A percentile compares a stretch with the other conserved stretches of the same genome.
Conservation (phyloP, 2,329 filamentous ascomycete species). For the Bipolaris zeicola region DNA sequence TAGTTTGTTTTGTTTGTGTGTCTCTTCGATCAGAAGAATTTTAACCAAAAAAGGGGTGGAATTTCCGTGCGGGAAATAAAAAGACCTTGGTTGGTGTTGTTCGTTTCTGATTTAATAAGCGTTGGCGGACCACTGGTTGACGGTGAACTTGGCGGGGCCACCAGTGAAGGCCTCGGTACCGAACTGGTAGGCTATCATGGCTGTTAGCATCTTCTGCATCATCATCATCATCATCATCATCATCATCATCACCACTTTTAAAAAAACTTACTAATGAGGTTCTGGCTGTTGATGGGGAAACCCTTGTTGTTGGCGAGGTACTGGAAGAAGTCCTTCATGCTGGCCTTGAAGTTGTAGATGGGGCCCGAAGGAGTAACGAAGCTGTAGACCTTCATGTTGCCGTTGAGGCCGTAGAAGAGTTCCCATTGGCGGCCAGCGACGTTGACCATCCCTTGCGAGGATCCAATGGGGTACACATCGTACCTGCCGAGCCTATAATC, state of each 20-base stretch:
- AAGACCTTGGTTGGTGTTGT: too few species aligned
- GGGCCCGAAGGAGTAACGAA: constrained; percentile 53
- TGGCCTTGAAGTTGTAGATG: constrained; percentile 59
- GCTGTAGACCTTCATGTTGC: constrained; percentile 64
- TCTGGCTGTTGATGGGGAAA: constrained; percentile 37
- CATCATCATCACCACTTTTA: not conserved
- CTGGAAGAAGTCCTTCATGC: constrained; percentile 62
- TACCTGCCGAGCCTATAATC: constrained; percentile 23
- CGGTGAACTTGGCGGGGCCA: constrained; percentile 28
- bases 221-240: too few species aligned
- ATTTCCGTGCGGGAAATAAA: too few species aligned
- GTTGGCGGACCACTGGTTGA: constrained; percentile 23
- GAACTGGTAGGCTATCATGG: constrained; percentile 24
- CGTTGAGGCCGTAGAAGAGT: constrained; percentile 64
- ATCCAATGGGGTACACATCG: constrained; percentile 26
- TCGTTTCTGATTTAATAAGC: constrained; percentile 3
- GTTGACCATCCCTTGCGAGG: constrained; percentile 35
- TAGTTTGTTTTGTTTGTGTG: too few species aligned
- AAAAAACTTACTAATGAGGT: constrained; percentile 30
- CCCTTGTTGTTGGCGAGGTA: constrained; percentile 60
- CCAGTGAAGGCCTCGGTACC: constrained; percentile 35
- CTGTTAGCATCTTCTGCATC: constrained; percentile 3
- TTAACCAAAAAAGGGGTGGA: too few species aligned
- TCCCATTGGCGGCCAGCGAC: constrained; percentile 60
- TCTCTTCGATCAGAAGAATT: too few species aligned